phyloP scores from a whole-genome alignment of 2,329 filamentous ascomycete species.

The Dactylellina drechsleri region DNA sequence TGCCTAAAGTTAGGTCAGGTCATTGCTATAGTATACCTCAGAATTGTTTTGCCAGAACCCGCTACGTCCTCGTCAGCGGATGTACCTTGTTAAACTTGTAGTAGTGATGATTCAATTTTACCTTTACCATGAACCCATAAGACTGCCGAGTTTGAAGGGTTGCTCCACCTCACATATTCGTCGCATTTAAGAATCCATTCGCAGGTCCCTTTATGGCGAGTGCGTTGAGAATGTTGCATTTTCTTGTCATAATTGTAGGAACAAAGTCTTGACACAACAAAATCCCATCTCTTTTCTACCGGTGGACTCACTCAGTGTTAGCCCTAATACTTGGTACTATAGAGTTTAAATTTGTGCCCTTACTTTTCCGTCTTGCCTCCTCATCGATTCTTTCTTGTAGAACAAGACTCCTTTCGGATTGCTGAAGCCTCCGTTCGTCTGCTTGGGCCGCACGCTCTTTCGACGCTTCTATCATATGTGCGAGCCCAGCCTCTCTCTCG shows the following conservation, averaged over 20 bases:
- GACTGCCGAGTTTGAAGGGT: constrained; percentile 1
- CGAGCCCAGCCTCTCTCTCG: constrained; percentile 54
- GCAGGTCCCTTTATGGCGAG: constrained; percentile 24
- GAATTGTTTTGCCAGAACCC: constrained; percentile 54
- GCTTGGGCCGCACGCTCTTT: constrained; percentile 34
- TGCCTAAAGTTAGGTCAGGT: no score
- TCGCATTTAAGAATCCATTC: constrained; percentile 15
- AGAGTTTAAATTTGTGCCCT: constrained; percentile 4
- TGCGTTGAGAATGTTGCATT: constrained; percentile 12
- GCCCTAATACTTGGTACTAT: no score
- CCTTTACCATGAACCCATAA: constrained; percentile 48
- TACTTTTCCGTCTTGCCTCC: constrained; percentile 22
- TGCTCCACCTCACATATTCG: constrained; percentile 13
- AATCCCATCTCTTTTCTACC: constrained; percentile 25
- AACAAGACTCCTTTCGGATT: constrained; percentile 13
- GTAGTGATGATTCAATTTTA: constrained; percentile 3
- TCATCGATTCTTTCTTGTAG: constrained; percentile 18
- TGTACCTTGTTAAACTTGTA: background rate
- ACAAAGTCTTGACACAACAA: constrained; percentile 25
- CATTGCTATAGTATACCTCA: no score
- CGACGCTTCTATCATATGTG: constrained; percentile 56
- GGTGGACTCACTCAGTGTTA: no score
- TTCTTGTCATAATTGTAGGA: constrained; percentile 36
- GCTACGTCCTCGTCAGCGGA: constrained; percentile 27
- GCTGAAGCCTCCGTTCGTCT: constrained; percentile 21